Conservation (phyloP, 1,284 basidiomycete genomes). For the Melampsora americana region DNA sequence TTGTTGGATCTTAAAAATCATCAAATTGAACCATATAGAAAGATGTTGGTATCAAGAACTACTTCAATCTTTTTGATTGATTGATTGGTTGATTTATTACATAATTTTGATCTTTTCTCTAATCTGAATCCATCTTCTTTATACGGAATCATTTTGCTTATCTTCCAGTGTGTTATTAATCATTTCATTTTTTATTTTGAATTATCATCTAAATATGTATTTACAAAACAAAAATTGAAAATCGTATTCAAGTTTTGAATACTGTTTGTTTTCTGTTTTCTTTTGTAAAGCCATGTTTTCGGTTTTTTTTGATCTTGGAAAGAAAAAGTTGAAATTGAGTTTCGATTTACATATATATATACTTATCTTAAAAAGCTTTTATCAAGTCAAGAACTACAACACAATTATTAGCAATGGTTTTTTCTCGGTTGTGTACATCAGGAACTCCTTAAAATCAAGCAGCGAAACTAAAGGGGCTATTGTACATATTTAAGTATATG, state of each 20-base stretch:
- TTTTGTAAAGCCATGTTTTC: not conserved
- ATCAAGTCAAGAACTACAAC: no score
- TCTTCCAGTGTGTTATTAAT: conserved; percentile 45
- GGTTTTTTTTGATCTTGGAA: not conserved
- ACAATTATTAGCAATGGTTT: no score
- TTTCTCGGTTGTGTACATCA: no score
- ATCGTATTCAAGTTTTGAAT: conserved; percentile 49
- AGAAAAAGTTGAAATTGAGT: not conserved
- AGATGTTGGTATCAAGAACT: conserved; percentile 16
- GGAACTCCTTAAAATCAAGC: no score
- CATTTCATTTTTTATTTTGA: conserved; percentile 47
- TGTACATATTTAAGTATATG: no score
- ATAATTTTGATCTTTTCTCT: conserved; percentile 58
- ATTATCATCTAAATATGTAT: conserved; percentile 47
- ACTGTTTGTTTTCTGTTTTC: conserved; percentile 47
- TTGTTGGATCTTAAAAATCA: no score
- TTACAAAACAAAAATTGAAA: conserved; percentile 43
- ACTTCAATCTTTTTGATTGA: conserved; percentile 54
- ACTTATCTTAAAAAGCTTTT: no score
- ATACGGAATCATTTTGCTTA: not conserved
- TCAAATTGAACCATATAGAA: no score
- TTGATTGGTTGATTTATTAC: no score
- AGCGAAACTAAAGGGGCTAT: no score
- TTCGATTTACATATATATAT: no score
- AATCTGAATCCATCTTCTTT: conserved; percentile 39